Conservation (phyloP, 495 filamentous ascomycete species). For the Aspergillus nanangensis region DNA sequence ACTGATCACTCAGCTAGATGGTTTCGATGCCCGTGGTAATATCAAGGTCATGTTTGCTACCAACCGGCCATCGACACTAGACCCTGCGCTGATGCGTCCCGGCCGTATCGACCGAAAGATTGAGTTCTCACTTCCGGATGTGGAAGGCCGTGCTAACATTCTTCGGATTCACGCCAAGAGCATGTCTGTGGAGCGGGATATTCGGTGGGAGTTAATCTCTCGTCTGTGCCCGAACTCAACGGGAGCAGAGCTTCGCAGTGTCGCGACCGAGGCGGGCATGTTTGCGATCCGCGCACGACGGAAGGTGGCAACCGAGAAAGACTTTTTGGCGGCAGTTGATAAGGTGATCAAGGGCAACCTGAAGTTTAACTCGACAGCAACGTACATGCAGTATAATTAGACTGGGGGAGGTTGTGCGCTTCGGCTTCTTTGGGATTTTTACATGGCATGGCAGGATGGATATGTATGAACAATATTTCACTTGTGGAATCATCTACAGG, state of each 20-base stretch:
- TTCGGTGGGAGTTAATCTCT: constrained; percentile 97
- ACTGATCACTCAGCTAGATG: constrained; percentile 95
- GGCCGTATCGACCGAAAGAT: constrained; percentile 99
- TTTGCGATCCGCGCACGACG: constrained; percentile 94
- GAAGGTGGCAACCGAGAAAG: constrained; percentile 99
- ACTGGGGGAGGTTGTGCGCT: constrained; percentile 5
- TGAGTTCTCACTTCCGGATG: constrained; percentile 94
- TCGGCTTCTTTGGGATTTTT: constrained; percentile 9
- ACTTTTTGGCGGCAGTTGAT: constrained; percentile 95
- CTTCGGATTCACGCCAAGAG: constrained; percentile 98
- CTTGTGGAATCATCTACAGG: too few species aligned
- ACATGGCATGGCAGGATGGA: constrained; percentile 18
- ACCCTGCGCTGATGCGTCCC: constrained; percentile 94
- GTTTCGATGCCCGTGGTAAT: constrained; percentile 95
- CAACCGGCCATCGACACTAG: constrained; percentile 91
- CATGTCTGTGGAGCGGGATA: constrained; percentile 98
- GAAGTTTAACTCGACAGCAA: constrained; percentile 98
- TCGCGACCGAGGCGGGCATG: constrained; percentile 99
- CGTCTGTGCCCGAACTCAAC: constrained; percentile 95
- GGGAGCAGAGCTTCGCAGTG: constrained; percentile 88
- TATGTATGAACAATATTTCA: constrained; percentile 22
- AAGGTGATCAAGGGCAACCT: constrained; percentile 99
- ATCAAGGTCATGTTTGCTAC: constrained; percentile 99
- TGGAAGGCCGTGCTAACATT: constrained; percentile 95
- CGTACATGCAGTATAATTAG: constrained; percentile 99